phyloP scores from a whole-genome alignment of 2,329 filamentous ascomycete species.

The Trichoderma simmonsii region DNA sequence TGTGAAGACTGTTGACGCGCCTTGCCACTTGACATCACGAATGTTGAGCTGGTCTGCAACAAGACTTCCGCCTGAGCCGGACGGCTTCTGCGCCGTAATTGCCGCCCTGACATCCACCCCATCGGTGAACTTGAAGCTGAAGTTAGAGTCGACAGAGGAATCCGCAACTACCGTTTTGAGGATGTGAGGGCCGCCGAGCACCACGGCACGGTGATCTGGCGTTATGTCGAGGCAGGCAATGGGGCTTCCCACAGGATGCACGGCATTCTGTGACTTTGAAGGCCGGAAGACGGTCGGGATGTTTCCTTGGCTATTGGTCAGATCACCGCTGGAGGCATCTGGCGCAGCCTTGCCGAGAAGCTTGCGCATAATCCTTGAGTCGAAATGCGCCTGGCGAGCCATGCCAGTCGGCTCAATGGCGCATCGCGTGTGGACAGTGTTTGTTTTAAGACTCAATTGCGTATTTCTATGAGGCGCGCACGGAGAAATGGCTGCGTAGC shows the following conservation, averaged over 20 bases:
- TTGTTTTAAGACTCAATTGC: neutral
- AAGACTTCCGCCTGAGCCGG: slow-evolving; percentile 40
- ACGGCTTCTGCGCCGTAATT: slow-evolving; percentile 49
- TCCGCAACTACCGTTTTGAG: slow-evolving; percentile 60
- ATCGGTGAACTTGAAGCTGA: slow-evolving; percentile 48
- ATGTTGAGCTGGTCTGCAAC: slow-evolving; percentile 59
- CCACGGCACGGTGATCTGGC: slow-evolving; percentile 52
- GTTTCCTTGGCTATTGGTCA: slow-evolving; percentile 43
- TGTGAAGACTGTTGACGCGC: slow-evolving; percentile 55
- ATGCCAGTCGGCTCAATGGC: slow-evolving; percentile 24
- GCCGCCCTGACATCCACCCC: slow-evolving; percentile 56
- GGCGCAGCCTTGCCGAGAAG: slow-evolving; percentile 53
- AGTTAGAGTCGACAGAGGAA: slow-evolving; percentile 33
- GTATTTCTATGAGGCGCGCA: neutral
- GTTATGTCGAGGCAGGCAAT: slow-evolving; percentile 58
- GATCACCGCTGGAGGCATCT: slow-evolving; percentile 45
- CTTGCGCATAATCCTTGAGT: slow-evolving; percentile 59
- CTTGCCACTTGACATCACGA: slow-evolving; percentile 59
- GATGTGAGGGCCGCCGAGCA: slow-evolving; percentile 57
- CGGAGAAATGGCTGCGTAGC: neutral
- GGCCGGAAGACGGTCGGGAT: slow-evolving; percentile 46
- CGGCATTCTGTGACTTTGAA: slow-evolving; percentile 53
- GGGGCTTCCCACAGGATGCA: slow-evolving; percentile 50
- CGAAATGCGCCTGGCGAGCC: slow-evolving; percentile 32
- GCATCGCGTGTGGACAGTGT: neutral